Evolutionary conservation across 2,329 filamentous ascomycete species (phyloP), one percentile per base, ranked within the genome.

Genomic region (Fusarium solani-melongenae): DNA sequence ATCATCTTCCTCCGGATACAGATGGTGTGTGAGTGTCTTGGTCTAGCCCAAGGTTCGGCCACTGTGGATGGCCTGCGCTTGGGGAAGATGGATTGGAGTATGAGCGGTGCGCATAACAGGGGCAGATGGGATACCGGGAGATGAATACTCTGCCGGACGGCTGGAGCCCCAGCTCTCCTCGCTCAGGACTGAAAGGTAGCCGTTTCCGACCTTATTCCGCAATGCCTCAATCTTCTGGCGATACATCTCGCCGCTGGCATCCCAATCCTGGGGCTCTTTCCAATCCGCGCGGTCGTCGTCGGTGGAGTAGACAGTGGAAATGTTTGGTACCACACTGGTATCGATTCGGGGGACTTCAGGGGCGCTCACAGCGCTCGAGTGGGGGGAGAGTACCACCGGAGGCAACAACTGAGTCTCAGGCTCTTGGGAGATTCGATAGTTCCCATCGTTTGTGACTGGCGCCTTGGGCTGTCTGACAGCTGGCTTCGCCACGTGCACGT

Each of bases 171-270:
- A 92, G 46, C 84, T 87, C 81, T 96, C 93, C 77, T 98, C 95
- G 69, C 93, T 93, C 59, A 98, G 86, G 15, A 93, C 94, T 71
- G 92, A 95, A 41, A 99, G 88, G 88, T 97, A 99, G 39, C 92
- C 93, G 76, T 92, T 94, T 34, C 95, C 95, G 73, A 98, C 92
- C 78, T 96, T 94, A 78, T 92, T 92, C 70, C 95, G 92, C 62
- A 98, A 84, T 4, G 93, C 91, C 82, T 98, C 95, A 63, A 98
- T 92, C 82, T 96, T 96, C 81, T 93, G 93, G 66, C 93, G 91
- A 82, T 98, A 98, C 9, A 94, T 86, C 78, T 96, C 94, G 62
- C 93, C 92, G 67, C 90, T 89, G 49, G 90, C 84, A 68, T 91
- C 90, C 89, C 92, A 94, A 67, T 92, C 88, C 53, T 86, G 84